Conservation (phyloP, 1,284 basidiomycete genomes). For the Phylloboletellus chloephorus region DNA sequence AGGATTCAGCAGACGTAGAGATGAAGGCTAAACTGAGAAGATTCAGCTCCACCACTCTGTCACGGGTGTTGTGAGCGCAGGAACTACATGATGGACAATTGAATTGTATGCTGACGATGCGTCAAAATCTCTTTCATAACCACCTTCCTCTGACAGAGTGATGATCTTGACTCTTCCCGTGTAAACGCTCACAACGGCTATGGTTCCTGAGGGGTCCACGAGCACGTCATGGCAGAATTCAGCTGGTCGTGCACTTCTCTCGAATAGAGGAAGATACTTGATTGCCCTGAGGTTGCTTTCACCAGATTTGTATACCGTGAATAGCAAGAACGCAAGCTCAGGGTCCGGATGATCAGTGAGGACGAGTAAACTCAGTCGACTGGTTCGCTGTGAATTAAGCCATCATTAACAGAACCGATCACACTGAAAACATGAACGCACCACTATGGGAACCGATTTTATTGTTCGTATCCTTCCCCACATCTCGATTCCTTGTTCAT, state of each 20-base stretch:
- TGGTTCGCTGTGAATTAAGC: slow-evolving; percentile 35
- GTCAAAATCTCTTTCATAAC: slow-evolving; percentile 54
- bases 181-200: slow-evolving; percentile 63
- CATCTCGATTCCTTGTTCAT: slow-evolving; percentile 54
- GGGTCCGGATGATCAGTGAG: slow-evolving; percentile 71
- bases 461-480: slow-evolving; percentile 61
- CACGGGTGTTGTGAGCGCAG: slow-evolving; percentile 8
- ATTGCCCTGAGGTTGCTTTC: slow-evolving; percentile 36
- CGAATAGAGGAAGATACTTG: slow-evolving; percentile 47
- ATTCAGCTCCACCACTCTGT: slow-evolving; percentile 70
- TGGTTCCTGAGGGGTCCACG: slow-evolving; percentile 53
- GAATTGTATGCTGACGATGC: slow-evolving; percentile 46
- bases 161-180: slow-evolving; percentile 63
- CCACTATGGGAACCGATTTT: slow-evolving; percentile 48
- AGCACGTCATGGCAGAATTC: slow-evolving; percentile 66
- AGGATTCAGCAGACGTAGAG: slow-evolving; percentile 40
- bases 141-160: slow-evolving; percentile 44
- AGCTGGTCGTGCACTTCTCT: slow-evolving; percentile 49
- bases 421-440: slow-evolving; percentile 28
- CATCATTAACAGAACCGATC: slow-evolving; percentile 8
- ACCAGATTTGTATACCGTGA: slow-evolving; percentile 36
- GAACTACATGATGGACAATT: not conserved
- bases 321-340: slow-evolving; percentile 56
- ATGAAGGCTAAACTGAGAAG: slow-evolving; percentile 69
- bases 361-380: slow-evolving; percentile 50